Evolutionary conservation across 495 filamentous ascomycete species (phyloP), one percentile per base, ranked within the genome.

Genomic region (Aspergillus sclerotiicarbonarius): DNA sequence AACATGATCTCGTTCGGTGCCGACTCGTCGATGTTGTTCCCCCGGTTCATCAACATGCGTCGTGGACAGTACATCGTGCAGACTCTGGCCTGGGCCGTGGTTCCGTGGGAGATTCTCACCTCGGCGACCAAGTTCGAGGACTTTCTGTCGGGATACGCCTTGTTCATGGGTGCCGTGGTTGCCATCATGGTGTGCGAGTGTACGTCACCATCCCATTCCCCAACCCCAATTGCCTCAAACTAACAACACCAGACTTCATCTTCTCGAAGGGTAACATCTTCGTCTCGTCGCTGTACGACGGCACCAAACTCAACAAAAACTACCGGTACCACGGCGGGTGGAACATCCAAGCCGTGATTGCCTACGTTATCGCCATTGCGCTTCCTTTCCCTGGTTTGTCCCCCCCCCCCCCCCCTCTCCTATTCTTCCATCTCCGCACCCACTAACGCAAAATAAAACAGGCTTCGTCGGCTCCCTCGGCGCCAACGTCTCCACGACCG

Each of bases 121-220:
- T 72, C 71, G 35, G 77, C 79, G 8, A 52, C 67, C 16, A 67
- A 67, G 1, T 73, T 82, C 16, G 65, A 75, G 21, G 65, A 71
- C 6, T 80, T 83, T 63, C 57, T 82, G n/a, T 70, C 67, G 12
- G 76, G 77, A 1, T 81, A 79, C 50, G 71, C 65, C 8, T 44
- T 75, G 10, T 75, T 75, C 62, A 75, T 75, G 72, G 71, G 54
- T 16, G 37, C 83, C 5, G 81, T 87, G 30, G 80, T 80, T 3
- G 82, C 79, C 20, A 80, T 87, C 44, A 76, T 88, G 63, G 73
- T 76, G 0, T 69, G 73, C 2, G 85, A 88, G 63, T 87, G 79
- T 71, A 46, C 61, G 67, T 62, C 9, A 31, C 25, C 39, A 18
- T 18, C 19, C 30, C n/a, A 9, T 33, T 37, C 7, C 18, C 46